phyloP scores from a whole-genome alignment of 768 basidiomycete species.

The Boletus pseudopeckii region DNA sequence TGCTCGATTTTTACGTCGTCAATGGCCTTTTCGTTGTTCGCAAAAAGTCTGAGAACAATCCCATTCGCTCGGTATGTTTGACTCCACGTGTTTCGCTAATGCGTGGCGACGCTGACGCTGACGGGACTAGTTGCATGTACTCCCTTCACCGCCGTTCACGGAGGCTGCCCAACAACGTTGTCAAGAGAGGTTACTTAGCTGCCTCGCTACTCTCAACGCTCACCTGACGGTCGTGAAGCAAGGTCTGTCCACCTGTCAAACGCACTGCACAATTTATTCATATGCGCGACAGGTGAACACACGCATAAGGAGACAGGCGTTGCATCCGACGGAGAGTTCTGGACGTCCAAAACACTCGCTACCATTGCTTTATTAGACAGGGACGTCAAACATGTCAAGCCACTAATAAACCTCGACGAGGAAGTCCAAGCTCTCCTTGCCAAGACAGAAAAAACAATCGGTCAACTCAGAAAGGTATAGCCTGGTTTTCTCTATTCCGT shows the following conservation, averaged over 20 bases:
- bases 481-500: not conserved
- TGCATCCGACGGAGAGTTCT: conserved; percentile 72
- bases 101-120: not conserved
- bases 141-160: conserved; percentile 68
- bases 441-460: conserved; percentile 42
- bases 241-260: conserved; percentile 35
- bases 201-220: conserved; percentile 69
- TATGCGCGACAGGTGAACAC: conserved; percentile 37
- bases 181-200: conserved; percentile 65
- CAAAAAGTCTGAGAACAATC: conserved; percentile 69
- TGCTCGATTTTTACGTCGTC: conserved; percentile 79
- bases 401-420: conserved; percentile 51
- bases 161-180: conserved; percentile 66
- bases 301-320: conserved; percentile 54
- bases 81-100: not conserved
- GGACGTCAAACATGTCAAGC: conserved; percentile 64
- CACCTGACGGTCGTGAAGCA: conserved; percentile 51
- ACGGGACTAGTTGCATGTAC: conserved; percentile 44
- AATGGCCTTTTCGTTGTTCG: conserved; percentile 77
- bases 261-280: conserved; percentile 3
- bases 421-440: conserved; percentile 47
- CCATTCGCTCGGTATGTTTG: conserved; percentile 54
- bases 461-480: conserved; percentile 45
- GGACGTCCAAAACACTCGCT: conserved; percentile 65
- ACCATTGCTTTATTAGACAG: conserved; percentile 55